Evolutionary conservation across 2,329 filamentous ascomycete genomes (phyloP).

Genomic region (Myriosclerotinia scirpicola): DNA sequence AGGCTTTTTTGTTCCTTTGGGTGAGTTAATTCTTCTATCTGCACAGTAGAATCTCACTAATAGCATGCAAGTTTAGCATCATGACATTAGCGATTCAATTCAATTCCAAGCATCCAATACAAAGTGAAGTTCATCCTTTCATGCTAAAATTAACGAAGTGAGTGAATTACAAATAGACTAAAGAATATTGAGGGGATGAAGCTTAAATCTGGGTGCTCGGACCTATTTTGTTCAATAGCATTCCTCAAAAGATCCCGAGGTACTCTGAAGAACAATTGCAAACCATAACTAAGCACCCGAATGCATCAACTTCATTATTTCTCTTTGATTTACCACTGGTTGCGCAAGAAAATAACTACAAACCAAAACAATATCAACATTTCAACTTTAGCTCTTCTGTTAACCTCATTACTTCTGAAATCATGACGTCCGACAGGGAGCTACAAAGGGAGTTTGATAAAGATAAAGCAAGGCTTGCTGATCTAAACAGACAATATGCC

Average conservation of each 20-base stretch:
- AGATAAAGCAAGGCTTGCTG: not conserved
- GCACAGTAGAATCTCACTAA: too few species aligned
- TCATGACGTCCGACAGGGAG: not conserved
- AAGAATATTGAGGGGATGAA: too few species aligned
- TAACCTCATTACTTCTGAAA: not conserved
- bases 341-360: not conserved
- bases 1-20: too few species aligned
- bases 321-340: not conserved
- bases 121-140: too few species aligned
- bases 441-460: not conserved
- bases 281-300: not conserved
- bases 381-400: not conserved
- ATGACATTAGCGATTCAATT: too few species aligned
- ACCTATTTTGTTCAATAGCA: not conserved
- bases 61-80: too few species aligned
- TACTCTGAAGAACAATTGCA: not conserved
- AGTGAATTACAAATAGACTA: not conserved
- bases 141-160: too few species aligned
- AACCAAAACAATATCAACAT: too few species aligned
- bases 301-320: not conserved
- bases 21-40: too few species aligned
- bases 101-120: not conserved
- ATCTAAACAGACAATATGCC: not conserved
- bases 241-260: too few species aligned
- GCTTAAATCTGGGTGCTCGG: not conserved